Percentiles rank a stretch among this genome's conserved stretches.
These are phyloP conservation scores for Aegilops bicornis DNA, from an alignment of 176 grass and related monocot genomes.

Conservation along the genomic window DNA sequence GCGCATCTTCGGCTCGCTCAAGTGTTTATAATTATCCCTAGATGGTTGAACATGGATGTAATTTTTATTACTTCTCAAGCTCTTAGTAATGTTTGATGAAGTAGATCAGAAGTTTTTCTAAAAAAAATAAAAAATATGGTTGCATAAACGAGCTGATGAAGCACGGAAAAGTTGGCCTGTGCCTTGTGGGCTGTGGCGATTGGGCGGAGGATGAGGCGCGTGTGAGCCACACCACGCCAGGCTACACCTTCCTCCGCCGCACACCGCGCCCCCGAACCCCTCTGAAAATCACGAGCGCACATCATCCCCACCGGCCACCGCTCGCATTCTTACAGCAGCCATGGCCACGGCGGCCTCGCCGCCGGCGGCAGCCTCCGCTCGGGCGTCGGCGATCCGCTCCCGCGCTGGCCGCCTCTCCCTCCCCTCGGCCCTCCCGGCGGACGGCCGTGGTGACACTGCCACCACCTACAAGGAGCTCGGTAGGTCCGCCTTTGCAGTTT, in stretches of 20 bases:
- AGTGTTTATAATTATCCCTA: too few species aligned
- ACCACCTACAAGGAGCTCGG: constrained; percentile 45
- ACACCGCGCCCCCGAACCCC: background rate
- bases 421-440: constrained; percentile 20
- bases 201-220: constrained; percentile 48
- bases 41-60: too few species aligned
- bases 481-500: constrained; percentile 3
- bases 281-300: background rate
- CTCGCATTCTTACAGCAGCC: background rate
- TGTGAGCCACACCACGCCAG: constrained; percentile 52
- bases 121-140: too few species aligned
- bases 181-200: background rate
- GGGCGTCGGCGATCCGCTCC: background rate
- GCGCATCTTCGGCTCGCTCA: too few species aligned
- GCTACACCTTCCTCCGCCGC: constrained; percentile 21
- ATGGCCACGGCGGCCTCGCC: constrained; percentile 25
- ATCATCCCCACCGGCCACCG: background rate
- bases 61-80: too few species aligned
- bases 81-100: too few species aligned
- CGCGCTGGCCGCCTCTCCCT: constrained; percentile 19
- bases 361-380: background rate
- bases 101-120: too few species aligned
- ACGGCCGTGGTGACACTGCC: constrained; percentile 39
- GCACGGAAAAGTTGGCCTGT: background rate
- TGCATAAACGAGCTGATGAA: too few species aligned